These are phyloP conservation scores for Boletus sp. DNA, from an alignment of 1,284 basidiomycete genomes.

Conservation along the genomic window DNA sequence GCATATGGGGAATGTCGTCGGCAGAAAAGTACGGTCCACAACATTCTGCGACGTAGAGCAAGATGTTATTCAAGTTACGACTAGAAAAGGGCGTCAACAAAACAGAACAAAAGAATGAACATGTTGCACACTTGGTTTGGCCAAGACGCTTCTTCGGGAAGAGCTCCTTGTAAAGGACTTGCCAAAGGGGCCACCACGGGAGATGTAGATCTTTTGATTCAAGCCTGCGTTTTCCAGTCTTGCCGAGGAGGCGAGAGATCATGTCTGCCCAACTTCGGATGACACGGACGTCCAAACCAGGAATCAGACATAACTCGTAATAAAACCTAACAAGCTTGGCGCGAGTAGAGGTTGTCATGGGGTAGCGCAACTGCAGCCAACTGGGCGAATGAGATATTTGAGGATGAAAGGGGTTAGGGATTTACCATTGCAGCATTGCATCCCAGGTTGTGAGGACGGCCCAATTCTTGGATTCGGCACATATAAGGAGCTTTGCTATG, in stretches of 20 bases:
- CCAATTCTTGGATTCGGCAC: constrained; percentile 77
- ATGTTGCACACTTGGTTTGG: constrained; percentile 42
- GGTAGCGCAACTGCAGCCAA: constrained; percentile 82
- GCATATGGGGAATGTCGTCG: constrained; percentile 86
- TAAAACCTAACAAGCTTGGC: constrained; percentile 79
- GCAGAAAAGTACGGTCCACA: constrained; percentile 89
- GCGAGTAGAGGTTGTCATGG: constrained; percentile 67
- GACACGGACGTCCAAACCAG: constrained; percentile 60
- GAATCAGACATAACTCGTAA: constrained; percentile 83
- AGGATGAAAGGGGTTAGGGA: neutral
- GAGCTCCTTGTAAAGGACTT: constrained; percentile 55
- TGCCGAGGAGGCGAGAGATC: constrained; percentile 46
- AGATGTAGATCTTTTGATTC: constrained; percentile 56
- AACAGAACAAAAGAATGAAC: constrained; percentile 33
- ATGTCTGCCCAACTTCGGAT: constrained; percentile 57
- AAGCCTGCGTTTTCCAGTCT: constrained; percentile 41
- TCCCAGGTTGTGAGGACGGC: constrained; percentile 65
- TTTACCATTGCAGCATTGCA: constrained; percentile 68
- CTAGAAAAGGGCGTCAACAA: constrained; percentile 13
- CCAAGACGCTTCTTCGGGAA: constrained; percentile 51
- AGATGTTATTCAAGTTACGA: constrained; percentile 33
- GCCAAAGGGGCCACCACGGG: constrained; percentile 61
- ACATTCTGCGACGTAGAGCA: constrained; percentile 71
- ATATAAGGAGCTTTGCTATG: constrained; percentile 67
- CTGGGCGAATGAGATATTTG: constrained; percentile 36